These are phyloP conservation scores for Tubosaeta sp. DNA, from an alignment of 768 basidiomycete species.

Conservation along the genomic window DNA sequence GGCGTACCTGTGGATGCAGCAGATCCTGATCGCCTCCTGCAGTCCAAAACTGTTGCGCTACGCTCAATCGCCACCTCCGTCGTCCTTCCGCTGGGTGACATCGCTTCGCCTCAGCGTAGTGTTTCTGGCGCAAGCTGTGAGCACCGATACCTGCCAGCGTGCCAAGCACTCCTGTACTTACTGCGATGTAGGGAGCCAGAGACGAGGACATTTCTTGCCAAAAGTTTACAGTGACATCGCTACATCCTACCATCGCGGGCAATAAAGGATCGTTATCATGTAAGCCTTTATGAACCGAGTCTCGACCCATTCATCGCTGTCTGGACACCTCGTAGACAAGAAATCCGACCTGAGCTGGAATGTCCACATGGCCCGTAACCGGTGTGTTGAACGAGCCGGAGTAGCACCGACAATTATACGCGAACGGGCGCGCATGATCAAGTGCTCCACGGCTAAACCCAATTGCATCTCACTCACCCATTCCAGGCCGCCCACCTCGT, in stretches of 20 bases:
- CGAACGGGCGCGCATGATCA: constrained; percentile 7
- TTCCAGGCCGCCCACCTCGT: background rate
- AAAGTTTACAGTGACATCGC: background rate
- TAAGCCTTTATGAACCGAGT: too few relatives aligned
- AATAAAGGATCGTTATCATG: background rate
- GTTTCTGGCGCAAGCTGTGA: constrained; percentile 26
- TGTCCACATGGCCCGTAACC: too few relatives aligned
- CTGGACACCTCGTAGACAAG: background rate
- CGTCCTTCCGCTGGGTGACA: constrained; percentile 51
- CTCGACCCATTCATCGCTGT: background rate
- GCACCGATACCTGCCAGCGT: background rate
- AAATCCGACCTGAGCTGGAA: too few relatives aligned
- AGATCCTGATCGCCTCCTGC: constrained; percentile 12
- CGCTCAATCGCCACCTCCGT: constrained; percentile 50
- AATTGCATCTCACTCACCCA: background rate
- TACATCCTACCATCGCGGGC: background rate
- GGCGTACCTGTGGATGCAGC: constrained; percentile 1
- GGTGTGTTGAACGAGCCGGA: background rate
- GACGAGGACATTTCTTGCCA: constrained; percentile 16
- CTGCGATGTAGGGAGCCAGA: constrained; percentile 15
- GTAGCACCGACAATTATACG: background rate
- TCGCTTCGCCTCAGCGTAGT: constrained; percentile 43
- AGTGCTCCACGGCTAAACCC: background rate
- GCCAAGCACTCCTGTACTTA: constrained; percentile 8
- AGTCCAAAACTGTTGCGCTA: constrained; percentile 49